Evolutionary conservation across 805 yeast species (phyloP).

Genomic region (Spathaspora girioi): DNA sequence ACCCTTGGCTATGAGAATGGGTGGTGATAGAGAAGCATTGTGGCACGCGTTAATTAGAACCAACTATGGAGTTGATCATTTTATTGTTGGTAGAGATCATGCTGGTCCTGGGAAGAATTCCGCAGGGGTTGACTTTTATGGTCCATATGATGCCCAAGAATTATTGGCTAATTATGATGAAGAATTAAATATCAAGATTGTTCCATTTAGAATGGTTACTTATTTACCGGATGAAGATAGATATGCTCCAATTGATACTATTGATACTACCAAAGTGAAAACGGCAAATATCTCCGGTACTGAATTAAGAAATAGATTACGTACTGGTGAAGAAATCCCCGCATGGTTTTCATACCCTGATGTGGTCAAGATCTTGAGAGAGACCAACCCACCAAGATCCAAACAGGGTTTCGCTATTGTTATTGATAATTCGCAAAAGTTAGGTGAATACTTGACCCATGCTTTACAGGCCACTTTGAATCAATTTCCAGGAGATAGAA

Average conservation of each 20-base stretch:
- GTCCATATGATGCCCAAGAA: conserved; percentile 95
- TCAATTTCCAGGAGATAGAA: conserved; percentile 83
- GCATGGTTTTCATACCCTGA: conserved; percentile 98
- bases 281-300: conserved; percentile 94
- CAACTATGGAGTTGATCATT: conserved; percentile 95
- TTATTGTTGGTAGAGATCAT: conserved; percentile 96
- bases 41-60: conserved; percentile 98
- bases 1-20: conserved; percentile 99
- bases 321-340: conserved; percentile 85
- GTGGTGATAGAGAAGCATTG: conserved; percentile 96
- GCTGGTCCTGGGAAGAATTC: conserved; percentile 94
- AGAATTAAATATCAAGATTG: conserved; percentile 85
- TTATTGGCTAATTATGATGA: conserved; percentile 70
- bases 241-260: conserved; percentile 92
- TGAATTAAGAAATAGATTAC: conserved; percentile 82
- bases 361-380: conserved; percentile 86
- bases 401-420: conserved; percentile 78
- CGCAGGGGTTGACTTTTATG: conserved; percentile 89
- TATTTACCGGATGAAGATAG: conserved; percentile 93
- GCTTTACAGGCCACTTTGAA: conserved; percentile 89
- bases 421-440: conserved; percentile 49
- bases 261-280: conserved; percentile 64
- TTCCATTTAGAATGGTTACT: conserved; percentile 96
- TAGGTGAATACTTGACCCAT: conserved; percentile 52
- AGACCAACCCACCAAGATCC: conserved; percentile 88